Evolutionary conservation across 2,329 filamentous ascomycete genomes (phyloP).

Genomic region (Alternaria conjuncta): DNA sequence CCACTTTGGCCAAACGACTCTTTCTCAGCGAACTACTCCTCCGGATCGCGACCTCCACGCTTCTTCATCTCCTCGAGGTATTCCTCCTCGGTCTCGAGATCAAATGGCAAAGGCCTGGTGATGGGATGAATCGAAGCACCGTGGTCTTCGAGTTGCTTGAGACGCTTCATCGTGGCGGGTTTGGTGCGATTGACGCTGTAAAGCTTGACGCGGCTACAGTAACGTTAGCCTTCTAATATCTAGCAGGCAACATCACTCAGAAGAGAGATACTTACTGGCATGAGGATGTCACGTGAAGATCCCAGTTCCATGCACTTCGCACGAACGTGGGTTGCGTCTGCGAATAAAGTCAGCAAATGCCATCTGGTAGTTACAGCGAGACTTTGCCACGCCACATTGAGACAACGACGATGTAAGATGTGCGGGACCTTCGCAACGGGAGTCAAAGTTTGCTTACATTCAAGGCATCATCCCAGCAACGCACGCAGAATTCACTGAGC

Average conservation of each 20-base stretch:
- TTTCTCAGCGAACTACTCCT: constrained; percentile 38
- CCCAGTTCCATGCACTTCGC: constrained; percentile 65
- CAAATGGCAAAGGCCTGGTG: constrained; percentile 60
- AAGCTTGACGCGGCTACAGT: constrained; percentile 47
- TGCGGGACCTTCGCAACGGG: neutral
- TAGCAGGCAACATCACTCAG: too few relatives aligned
- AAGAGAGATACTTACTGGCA: constrained; percentile 54
- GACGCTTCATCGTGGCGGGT: constrained; percentile 56
- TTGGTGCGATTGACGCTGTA: constrained; percentile 67
- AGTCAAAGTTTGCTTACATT: constrained; percentile 40
- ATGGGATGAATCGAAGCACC: constrained; percentile 60
- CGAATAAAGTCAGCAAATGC: constrained; percentile 12
- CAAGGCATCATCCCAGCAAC: constrained; percentile 55
- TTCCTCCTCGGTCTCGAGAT: constrained; percentile 58
- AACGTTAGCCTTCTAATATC: neutral
- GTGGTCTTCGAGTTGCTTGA: constrained; percentile 60
- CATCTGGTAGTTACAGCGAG: neutral
- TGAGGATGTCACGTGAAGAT: constrained; percentile 68
- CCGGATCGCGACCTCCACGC: constrained; percentile 51
- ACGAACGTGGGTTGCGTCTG: constrained; percentile 54
- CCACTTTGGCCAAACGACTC: too few relatives aligned
- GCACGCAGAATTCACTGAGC: constrained; percentile 48
- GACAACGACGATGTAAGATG: neutral
- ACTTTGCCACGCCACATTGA: neutral
- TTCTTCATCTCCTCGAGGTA: constrained; percentile 54